Percentiles rank a stretch among this genome's conserved stretches.
Conservation (phyloP, 257 asterid genomes). For the Cinchona pubescens region DNA sequence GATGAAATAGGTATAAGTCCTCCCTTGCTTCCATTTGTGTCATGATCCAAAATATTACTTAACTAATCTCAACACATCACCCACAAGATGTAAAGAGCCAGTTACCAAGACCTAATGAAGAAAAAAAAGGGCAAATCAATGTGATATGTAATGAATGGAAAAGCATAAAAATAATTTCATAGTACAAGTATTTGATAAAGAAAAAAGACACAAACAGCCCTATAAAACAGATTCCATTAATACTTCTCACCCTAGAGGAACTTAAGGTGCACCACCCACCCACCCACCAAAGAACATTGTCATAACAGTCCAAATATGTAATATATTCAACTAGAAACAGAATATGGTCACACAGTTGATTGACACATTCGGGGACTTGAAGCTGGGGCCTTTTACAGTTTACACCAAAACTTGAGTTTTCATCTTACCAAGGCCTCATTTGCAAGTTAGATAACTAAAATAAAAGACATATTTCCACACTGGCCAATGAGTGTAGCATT, state of each 20-base stretch:
- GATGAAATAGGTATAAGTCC: background rate
- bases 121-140: background rate
- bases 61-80: slow-evolving; percentile 72
- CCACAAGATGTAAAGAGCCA: slow-evolving; percentile 86
- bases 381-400: background rate
- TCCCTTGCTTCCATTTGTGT: background rate
- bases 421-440: background rate
- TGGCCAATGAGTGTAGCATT: background rate
- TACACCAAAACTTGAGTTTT: background rate
- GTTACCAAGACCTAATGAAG: slow-evolving; percentile 79
- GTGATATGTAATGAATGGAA: background rate
- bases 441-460: background rate
- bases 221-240: background rate
- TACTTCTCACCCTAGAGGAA: background rate
- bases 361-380: background rate
- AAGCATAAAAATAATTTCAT: background rate
- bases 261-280: background rate
- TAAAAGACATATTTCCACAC: background rate
- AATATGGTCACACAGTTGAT: too few species aligned
- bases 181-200: background rate
- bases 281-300: background rate
- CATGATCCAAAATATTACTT: slow-evolving; percentile 30
- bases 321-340: background rate
- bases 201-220: background rate
- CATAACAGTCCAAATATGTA: background rate